phyloP scores from a whole-genome alignment of 192 early-diverging fungal genomes.

The Spinellus fusiger region DNA sequence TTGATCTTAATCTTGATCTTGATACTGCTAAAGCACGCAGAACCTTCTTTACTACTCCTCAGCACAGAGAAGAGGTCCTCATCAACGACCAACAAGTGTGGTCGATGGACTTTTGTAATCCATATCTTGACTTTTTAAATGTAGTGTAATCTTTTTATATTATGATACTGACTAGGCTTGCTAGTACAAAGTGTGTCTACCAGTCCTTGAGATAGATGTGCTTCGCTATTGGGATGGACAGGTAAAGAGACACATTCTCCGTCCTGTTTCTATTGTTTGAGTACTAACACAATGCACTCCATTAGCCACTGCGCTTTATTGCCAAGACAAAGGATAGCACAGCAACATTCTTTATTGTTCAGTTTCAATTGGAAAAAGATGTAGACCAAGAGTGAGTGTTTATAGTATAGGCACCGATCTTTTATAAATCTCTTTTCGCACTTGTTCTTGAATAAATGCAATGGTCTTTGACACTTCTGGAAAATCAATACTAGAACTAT shows the following conservation, averaged over 20 bases:
- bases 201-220: conserved; percentile 42
- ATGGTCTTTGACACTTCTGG: conserved; percentile 8
- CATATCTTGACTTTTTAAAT: conserved; percentile 44
- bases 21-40: conserved; percentile 1
- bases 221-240: conserved; percentile 55
- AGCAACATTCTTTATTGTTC: conserved; percentile 61
- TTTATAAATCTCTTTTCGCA: conserved; percentile 18
- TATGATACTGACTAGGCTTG: background rate
- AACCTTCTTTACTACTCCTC: conserved; percentile 30
- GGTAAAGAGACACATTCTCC: conserved; percentile 38
- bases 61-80: conserved; percentile 35
- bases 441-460: conserved; percentile 8
- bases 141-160: background rate
- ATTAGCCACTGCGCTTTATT: conserved; percentile 69
- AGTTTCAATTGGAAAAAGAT: conserved; percentile 49
- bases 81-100: conserved; percentile 68
- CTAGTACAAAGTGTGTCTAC: conserved; percentile 24
- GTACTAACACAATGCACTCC: too few relatives aligned
- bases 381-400: conserved; percentile 15
- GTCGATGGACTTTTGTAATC: conserved; percentile 64
- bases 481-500: conserved; percentile 15
- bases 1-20: conserved; percentile 1
- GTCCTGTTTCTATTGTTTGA: conserved; percentile 37
- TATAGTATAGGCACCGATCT: conserved; percentile 9
- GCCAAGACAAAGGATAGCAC: conserved; percentile 57